Conservation (phyloP, 768 basidiomycete genomes). For the Amanita pseudoporphyria region DNA sequence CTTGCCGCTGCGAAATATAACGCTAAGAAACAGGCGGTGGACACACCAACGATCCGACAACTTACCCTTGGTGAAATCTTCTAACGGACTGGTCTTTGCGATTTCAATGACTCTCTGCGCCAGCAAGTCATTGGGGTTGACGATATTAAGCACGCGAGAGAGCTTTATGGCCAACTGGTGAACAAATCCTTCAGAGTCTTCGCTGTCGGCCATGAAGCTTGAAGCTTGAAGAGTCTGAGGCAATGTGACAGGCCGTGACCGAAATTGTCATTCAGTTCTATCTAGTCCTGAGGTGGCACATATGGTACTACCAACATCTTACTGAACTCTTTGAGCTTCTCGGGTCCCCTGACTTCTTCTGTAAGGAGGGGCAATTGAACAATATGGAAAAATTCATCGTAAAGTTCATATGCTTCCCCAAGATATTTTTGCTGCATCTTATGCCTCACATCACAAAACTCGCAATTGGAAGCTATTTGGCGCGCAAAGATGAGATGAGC, state of each 20-base stretch:
- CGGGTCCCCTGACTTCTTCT: conserved; percentile 93
- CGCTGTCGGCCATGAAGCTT: conserved; percentile 1
- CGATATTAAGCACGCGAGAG: conserved; percentile 66
- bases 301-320: conserved; percentile 85
- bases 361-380: conserved; percentile 87
- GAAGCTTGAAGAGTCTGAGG: too few species aligned
- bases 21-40: neutral
- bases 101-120: conserved; percentile 75
- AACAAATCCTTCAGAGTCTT: neutral
- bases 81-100: conserved; percentile 55
- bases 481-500: conserved; percentile 3
- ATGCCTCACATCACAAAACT: conserved; percentile 89
- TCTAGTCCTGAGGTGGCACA: conserved; percentile 30
- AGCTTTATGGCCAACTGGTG: conserved; percentile 72
- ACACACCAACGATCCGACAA: neutral
- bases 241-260: too few species aligned
- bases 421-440: conserved; percentile 99
- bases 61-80: conserved; percentile 62
- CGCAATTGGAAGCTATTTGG: conserved; percentile 77
- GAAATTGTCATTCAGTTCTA: too few species aligned
- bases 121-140: conserved; percentile 79
- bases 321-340: conserved; percentile 89
- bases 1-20: conserved; percentile 43
- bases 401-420: conserved; percentile 91
- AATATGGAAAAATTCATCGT: conserved; percentile 98